Base-by-base conservation (phyloP, 2,329 filamentous ascomycete genomes). In the Alternaria novae-zelandiae region DNA sequence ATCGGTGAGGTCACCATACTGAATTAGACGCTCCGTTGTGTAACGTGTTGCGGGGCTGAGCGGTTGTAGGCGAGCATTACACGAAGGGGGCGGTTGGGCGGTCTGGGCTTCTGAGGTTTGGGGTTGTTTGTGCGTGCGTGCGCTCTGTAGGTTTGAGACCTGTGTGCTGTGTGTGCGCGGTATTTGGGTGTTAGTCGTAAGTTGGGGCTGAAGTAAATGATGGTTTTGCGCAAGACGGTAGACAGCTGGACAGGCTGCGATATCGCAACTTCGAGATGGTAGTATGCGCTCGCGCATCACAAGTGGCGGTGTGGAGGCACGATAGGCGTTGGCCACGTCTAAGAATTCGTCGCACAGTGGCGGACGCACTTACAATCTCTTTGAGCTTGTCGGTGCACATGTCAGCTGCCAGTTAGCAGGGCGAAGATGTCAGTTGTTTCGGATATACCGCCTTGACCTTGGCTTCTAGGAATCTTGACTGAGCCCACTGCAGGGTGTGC, bases 241-340 rank as follows among this genome's bases (percentile, higher is more conserved):
- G 25, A 30, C 32, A n/a, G 26, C 21, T 12, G n/a, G 54, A 21
- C 44, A 53, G 23, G 49, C 36, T 43, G 63, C 61, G 28, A 47
- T 41, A 51, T 20, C 36, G 53, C 36, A 30, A 25, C 50, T 59
- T 64, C 63, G 58, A 51, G 12, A 36, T 61, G 21, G 44, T 59
- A 30, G 56, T 45, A 57, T 26, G 50, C 25, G 30, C 28, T 46
- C 32, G 43, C 12, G 25, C 23, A 45, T 49, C n/a, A 12, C 10
- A 56, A 64, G 64, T 64, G 63, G 70, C 68, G 67, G 63, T 71
- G 66, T 69, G 63, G 54, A 54, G n/a, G 46, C 61, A 50, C 58
- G 63, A 28, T 43, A 32, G 58, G 69, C 66, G 66, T 63, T 69
- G 64, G 67, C 60, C 45, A 54, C 17, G 49, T 63, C 46, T 49